phyloP scores from a whole-genome alignment of 192 early-diverging fungal genomes.

The Entophlyctis luteolus region DNA sequence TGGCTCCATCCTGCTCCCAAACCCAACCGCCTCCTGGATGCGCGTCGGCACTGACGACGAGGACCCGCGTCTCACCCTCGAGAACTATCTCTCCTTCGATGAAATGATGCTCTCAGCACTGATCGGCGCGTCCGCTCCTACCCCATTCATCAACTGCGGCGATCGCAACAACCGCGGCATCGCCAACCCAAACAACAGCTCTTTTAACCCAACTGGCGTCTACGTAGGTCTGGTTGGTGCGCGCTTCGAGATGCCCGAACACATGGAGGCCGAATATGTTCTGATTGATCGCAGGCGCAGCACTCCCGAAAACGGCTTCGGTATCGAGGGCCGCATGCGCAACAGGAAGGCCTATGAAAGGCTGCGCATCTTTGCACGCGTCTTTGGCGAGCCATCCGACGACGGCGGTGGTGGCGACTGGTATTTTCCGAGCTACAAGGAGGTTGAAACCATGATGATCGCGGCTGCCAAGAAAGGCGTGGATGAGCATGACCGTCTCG shows the following conservation, averaged over 20 bases:
- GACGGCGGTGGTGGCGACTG: background rate
- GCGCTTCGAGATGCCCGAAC: slow-evolving; percentile 22
- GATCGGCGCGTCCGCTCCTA: slow-evolving; percentile 27
- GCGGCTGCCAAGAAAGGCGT: background rate
- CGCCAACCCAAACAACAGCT: background rate
- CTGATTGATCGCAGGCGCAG: background rate
- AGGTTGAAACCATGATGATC: background rate
- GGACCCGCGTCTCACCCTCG: background rate
- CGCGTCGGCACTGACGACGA: background rate
- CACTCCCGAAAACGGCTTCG: background rate
- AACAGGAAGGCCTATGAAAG: background rate
- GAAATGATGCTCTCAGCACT: slow-evolving; percentile 34
- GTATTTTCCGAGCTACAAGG: background rate
- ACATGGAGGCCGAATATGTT: slow-evolving; percentile 26
- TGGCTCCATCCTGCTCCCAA: no score
- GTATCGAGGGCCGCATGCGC: background rate
- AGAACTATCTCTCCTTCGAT: slow-evolving; percentile 33
- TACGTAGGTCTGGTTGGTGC: slow-evolving; percentile 31
- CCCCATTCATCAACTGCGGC: slow-evolving; percentile 35
- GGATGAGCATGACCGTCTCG: background rate
- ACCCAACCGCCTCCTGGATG: background rate
- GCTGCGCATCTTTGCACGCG: background rate
- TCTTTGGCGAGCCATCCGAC: background rate
- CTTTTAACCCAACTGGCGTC: slow-evolving; percentile 13
- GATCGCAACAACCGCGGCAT: slow-evolving; percentile 15